Conservation (phyloP, 1,284 basidiomycete species). For the Heterobasidion parviporum region DNA sequence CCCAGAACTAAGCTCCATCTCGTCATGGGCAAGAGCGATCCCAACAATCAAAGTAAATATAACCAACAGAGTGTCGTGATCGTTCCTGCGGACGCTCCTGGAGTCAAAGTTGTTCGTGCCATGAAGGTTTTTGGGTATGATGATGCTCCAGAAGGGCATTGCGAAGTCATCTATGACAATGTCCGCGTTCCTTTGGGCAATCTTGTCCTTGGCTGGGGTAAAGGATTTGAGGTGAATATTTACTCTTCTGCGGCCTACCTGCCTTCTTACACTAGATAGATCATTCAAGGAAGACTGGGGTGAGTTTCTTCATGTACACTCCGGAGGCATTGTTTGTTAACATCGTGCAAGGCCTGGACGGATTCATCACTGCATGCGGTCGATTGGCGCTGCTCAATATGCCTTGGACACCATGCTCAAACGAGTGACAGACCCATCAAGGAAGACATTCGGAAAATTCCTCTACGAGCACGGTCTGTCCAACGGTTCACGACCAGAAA, state of each 20-base stretch:
- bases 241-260: not conserved
- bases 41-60: constrained; percentile 64
- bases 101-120: constrained; percentile 84
- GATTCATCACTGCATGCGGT: constrained; percentile 98
- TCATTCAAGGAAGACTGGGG: constrained; percentile 97
- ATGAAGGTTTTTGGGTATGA: constrained; percentile 94
- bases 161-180: constrained; percentile 91
- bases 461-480: constrained; percentile 81
- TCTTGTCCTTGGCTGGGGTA: constrained; percentile 87
- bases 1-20: constrained; percentile 86
- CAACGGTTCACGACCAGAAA: not conserved
- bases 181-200: constrained; percentile 83
- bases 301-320: constrained; percentile 23
- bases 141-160: constrained; percentile 94
- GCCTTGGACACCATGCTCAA: constrained; percentile 86
- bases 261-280: constrained; percentile 33
- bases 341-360: constrained; percentile 67
- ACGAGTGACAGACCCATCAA: constrained; percentile 84
- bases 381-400: constrained; percentile 81
- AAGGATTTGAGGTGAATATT: constrained; percentile 72
- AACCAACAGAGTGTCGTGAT: constrained; percentile 91
- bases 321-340: not conserved
- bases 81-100: constrained; percentile 81
- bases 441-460: constrained; percentile 92
- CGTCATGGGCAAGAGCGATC: constrained; percentile 89